Evolutionary conservation across 192 early-diverging fungal species (phyloP).

Genomic region (Nowakowskiella sp.): DNA sequence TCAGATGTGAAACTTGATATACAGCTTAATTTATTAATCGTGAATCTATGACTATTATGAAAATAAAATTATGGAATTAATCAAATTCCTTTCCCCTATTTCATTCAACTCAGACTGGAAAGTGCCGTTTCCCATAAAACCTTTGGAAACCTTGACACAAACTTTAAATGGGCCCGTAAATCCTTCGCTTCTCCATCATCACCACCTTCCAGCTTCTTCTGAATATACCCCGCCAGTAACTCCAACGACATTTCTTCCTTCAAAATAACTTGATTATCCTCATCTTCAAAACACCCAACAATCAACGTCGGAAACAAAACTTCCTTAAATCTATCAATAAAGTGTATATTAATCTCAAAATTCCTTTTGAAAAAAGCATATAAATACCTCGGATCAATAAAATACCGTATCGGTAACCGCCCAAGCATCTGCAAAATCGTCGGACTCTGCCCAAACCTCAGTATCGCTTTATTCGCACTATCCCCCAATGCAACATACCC

Average conservation of each 20-base stretch:
- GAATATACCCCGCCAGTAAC: slow-evolving; percentile 4
- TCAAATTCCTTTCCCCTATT: no score
- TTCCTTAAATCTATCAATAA: neutral
- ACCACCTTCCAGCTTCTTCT: no score
- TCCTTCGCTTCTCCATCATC: no score
- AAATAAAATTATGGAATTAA: no score
- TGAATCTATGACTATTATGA: no score
- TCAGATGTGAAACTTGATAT: no score
- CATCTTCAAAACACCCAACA: slow-evolving; percentile 8
- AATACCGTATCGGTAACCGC: slow-evolving; percentile 18
- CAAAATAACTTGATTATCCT: slow-evolving; percentile 7
- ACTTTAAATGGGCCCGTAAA: no score
- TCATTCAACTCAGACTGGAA: no score
- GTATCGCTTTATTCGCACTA: slow-evolving; percentile 8
- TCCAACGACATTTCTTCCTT: slow-evolving; percentile 14
- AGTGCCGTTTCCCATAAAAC: no score
- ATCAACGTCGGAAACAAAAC: slow-evolving; percentile 19
- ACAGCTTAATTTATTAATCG: no score
- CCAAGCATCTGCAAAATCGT: slow-evolving; percentile 13
- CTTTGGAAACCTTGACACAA: no score
- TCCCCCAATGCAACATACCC: slow-evolving; percentile 9
- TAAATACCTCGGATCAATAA: slow-evolving; percentile 5
- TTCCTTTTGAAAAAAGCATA: neutral
- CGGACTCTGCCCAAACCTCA: slow-evolving; percentile 13
- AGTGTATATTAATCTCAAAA: neutral